Conservation (phyloP, 2,329 filamentous ascomycete species). For the Eutypella sp. region DNA sequence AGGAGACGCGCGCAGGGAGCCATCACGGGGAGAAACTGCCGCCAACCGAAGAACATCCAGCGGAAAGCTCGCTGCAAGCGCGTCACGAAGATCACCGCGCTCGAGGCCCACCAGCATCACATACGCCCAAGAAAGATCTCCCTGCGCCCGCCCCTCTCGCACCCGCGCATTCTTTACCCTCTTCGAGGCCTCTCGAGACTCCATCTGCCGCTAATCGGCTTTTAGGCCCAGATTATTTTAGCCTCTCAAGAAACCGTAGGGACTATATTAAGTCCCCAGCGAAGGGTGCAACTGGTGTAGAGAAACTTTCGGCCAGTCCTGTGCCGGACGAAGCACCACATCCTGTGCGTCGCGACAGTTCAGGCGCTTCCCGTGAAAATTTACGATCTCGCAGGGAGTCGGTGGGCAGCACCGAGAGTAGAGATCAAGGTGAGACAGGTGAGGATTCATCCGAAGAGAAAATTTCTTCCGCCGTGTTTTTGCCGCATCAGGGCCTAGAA, state of each 20-base stretch:
- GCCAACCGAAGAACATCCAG: constrained; percentile 28
- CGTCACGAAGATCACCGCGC: constrained; percentile 12
- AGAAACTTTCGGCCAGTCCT: constrained; percentile 5
- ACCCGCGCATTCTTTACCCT: constrained; percentile 16
- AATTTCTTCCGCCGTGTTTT: constrained; percentile 79
- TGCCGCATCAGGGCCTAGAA: constrained; percentile 64
- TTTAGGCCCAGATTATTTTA: constrained; percentile 21
- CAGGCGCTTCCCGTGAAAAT: constrained; percentile 5
- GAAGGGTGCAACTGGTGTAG: constrained; percentile 6
- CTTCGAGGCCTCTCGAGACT: constrained; percentile 6
- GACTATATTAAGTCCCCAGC: constrained; percentile 10
- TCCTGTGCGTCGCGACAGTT: constrained; percentile 8
- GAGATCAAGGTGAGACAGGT: constrained; percentile 40
- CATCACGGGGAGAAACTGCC: constrained; percentile 37
- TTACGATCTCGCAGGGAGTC: constrained; percentile 30
- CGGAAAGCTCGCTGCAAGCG: constrained; percentile 11
- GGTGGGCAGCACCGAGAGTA: constrained; percentile 33
- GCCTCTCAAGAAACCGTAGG: constrained; percentile 12
- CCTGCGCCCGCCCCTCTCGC: constrained; percentile 12
- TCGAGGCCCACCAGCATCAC: constrained; percentile 17
- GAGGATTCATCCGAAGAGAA: constrained; percentile 74
- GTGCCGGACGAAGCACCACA: constrained; percentile 3
- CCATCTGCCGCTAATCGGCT: constrained; percentile 10
- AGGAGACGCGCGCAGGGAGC: constrained; percentile 35
- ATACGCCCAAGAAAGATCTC: constrained; percentile 18